A percentile compares a stretch with the other conserved stretches of the same genome.
phyloP scores from a whole-genome alignment of 768 basidiomycete genomes.

The Pulveroboletus frians region DNA sequence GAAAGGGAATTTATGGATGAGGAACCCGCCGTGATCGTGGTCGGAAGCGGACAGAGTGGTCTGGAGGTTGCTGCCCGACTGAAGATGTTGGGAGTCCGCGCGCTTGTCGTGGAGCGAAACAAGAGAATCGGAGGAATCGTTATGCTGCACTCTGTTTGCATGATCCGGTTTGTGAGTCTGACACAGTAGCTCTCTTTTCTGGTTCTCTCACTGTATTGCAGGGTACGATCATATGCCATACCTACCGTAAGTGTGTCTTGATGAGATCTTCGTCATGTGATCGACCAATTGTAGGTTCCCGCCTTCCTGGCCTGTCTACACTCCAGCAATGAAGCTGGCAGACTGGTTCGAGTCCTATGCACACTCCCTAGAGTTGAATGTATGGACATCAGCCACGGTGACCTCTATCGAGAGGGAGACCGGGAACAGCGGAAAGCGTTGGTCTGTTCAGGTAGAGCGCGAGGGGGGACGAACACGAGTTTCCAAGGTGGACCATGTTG shows the following conservation, averaged over 20 bases:
- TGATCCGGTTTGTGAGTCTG: constrained; percentile 29
- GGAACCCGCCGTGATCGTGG: constrained; percentile 49
- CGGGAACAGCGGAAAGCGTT: constrained; percentile 33
- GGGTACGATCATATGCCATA: constrained; percentile 50
- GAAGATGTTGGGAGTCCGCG: background rate
- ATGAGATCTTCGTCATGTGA: background rate
- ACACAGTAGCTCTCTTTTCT: background rate
- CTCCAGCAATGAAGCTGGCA: constrained; percentile 53
- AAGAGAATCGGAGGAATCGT: constrained; percentile 27
- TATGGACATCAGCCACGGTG: constrained; percentile 51
- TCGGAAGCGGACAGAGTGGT: constrained; percentile 51
- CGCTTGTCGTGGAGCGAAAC: constrained; percentile 24
- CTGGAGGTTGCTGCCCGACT: constrained; percentile 56
- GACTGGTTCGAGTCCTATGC: constrained; percentile 67
- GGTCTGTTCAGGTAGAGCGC: constrained; percentile 40
- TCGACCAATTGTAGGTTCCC: constrained; percentile 42
- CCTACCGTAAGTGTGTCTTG: constrained; percentile 41
- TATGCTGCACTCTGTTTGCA: constrained; percentile 29
- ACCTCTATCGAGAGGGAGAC: constrained; percentile 23
- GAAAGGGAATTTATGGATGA: constrained; percentile 31
- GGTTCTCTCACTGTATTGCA: constrained; percentile 9
- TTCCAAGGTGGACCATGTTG: constrained; percentile 45
- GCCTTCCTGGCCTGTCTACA: constrained; percentile 52
- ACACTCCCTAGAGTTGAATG: constrained; percentile 53
- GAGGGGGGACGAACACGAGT: constrained; percentile 31